phyloP scores from a whole-genome alignment of 2,329 filamentous ascomycete species.

The Venturia asperata region DNA sequence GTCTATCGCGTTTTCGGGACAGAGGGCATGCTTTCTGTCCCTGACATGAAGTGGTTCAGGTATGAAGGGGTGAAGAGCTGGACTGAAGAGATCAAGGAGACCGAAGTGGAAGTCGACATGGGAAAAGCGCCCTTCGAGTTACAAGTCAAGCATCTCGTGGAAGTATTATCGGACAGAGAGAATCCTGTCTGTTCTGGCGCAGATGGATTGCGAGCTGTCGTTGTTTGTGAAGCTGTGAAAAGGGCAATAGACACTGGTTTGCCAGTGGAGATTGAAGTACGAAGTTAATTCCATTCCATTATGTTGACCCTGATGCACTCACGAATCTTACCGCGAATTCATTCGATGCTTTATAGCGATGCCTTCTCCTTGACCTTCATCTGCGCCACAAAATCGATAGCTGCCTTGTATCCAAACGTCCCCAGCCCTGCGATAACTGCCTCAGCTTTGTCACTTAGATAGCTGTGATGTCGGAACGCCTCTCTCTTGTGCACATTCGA shows the following conservation, averaged over 20 bases:
- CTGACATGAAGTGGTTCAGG: slow-evolving; percentile 45
- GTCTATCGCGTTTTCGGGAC: slow-evolving; percentile 52
- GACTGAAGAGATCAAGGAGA: slow-evolving; percentile 32
- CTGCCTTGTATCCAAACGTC: slow-evolving; percentile 41
- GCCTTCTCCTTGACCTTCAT: slow-evolving; percentile 9
- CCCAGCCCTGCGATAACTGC: slow-evolving; percentile 64
- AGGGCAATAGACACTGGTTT: slow-evolving; percentile 36
- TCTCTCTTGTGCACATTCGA: slow-evolving; percentile 68
- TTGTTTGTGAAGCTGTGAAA: slow-evolving; percentile 47
- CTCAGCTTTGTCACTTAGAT: slow-evolving; percentile 66
- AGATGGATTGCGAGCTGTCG: slow-evolving; percentile 46
- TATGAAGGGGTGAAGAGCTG: slow-evolving; percentile 40
- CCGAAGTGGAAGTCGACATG: slow-evolving; percentile 29
- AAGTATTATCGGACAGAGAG: slow-evolving; percentile 40
- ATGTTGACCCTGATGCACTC: neutral
- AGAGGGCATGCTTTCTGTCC: slow-evolving; percentile 46
- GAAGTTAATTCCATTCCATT: neutral
- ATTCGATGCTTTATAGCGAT: neutral
- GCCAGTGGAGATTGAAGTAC: slow-evolving; percentile 27
- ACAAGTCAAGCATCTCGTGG: slow-evolving; percentile 47
- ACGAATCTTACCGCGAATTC: too few relatives aligned
- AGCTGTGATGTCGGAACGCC: slow-evolving; percentile 60
- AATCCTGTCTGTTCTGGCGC: slow-evolving; percentile 42
- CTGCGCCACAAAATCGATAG: slow-evolving; percentile 28
- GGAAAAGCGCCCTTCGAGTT: slow-evolving; percentile 44